Evolutionary conservation across 495 filamentous ascomycete genomes (phyloP), one percentile per base, ranked within the genome.

Genomic region (Neurospora sp.): DNA sequence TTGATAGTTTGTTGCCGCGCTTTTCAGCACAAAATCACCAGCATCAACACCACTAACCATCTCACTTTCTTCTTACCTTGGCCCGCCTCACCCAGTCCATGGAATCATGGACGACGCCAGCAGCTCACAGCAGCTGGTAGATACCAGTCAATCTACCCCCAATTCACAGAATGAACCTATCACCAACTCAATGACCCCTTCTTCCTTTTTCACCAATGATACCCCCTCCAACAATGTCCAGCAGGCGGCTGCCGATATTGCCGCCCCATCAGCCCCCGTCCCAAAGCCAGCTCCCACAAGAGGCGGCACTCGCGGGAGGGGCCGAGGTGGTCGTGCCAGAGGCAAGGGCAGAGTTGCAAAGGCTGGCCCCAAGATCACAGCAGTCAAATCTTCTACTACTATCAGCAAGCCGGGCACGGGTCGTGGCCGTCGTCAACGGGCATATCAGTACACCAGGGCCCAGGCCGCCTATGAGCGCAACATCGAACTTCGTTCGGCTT

Each of bases 381-480:
- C 15, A 31, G 10, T 80, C 78, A 72, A 83, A 80, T 7, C 54
- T 19, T 19, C 28, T 34, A 66, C 54, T 4, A 34, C 54, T 17
- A 66, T 66, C 28, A 34, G 6, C 54, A 66, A 66, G 72, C 70
- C 77, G 9, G 69, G 76, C 69, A 71, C 79, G 39, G 81, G 82
- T 69, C 82, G 82, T 28, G 82, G 84, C 36, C 83, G 84, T 21
- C 82, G 82, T 37, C 82, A 83, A 62, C 85, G 85, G 73, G 74
- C 78, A 15, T 86, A 83, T 70, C 76, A 80, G n/a, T 80, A 81
- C 38, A 71, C 76, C 42, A 76, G 75, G 38, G 78, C 79, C 62
- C 85, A 86, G 73, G 85, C 84, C 39, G 81, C 83, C 54, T 82
- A 85, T 66, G 85, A 86, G 72, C 84, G 85, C 71, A 78, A 78